A percentile compares a stretch with the other conserved stretches of the same genome.
Conservation (phyloP, 2,329 filamentous ascomycete genomes). For the Aspergillus glaucus region DNA sequence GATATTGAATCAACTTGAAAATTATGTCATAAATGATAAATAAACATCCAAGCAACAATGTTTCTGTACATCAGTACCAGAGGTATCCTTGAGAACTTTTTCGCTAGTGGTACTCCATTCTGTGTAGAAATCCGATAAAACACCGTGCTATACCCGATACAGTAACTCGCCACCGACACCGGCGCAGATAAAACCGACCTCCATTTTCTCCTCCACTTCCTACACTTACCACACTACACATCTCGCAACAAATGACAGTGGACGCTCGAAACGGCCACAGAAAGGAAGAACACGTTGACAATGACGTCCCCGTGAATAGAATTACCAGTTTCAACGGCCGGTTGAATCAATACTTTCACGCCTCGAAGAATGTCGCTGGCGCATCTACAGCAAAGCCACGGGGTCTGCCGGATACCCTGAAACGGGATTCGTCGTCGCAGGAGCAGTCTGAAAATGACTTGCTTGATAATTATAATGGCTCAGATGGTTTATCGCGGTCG, state of each 20-base stretch:
- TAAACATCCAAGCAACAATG: too few species aligned
- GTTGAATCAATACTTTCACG: slow-evolving; percentile 29
- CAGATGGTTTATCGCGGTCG: not conserved
- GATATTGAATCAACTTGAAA: too few species aligned
- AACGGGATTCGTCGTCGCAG: not conserved
- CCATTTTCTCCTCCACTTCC: not conserved
- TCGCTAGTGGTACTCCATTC: too few species aligned
- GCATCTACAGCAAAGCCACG: not conserved
- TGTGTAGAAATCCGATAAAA: too few species aligned
- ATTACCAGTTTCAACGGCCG: slow-evolving; percentile 31
- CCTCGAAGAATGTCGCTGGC: slow-evolving; percentile 3
- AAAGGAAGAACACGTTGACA: not conserved
- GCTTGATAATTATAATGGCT: not conserved
- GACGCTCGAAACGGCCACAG: not conserved
- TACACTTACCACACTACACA: not conserved
- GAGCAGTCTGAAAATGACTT: not conserved
- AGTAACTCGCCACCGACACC: not conserved
- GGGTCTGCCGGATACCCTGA: not conserved
- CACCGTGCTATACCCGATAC: too few species aligned
- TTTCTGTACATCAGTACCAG: too few species aligned
- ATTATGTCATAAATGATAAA: too few species aligned
- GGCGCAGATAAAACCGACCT: not conserved
- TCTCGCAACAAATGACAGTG: not conserved
- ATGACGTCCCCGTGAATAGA: slow-evolving; percentile 28
- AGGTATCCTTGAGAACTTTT: too few species aligned